phyloP scores from a whole-genome alignment of 2,329 filamentous ascomycete genomes.

The Botryosphaeria dothidea region DNA sequence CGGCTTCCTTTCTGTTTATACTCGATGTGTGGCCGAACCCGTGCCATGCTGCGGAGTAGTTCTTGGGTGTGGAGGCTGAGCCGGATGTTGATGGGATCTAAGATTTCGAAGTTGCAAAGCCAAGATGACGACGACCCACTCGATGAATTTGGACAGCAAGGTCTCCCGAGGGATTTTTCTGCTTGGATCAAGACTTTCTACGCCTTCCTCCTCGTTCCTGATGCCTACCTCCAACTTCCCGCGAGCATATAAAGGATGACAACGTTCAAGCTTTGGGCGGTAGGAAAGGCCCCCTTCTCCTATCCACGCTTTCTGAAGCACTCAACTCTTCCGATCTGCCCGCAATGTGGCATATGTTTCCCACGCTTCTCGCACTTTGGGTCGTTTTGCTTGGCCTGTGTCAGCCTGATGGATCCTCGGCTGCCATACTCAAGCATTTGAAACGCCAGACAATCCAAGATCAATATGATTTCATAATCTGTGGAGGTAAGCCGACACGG shows the following conservation, averaged over 20 bases:
- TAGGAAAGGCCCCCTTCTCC: too few relatives aligned
- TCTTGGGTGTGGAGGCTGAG: background rate
- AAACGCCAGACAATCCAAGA: conserved; percentile 18
- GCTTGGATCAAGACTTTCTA: background rate
- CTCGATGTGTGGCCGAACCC: too few relatives aligned
- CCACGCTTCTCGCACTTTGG: background rate
- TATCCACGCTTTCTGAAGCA: too few relatives aligned
- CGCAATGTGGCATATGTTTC: background rate
- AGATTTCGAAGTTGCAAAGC: background rate
- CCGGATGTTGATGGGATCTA: background rate
- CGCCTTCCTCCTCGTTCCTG: background rate
- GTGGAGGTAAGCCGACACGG: conserved; percentile 20
- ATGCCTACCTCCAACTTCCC: too few relatives aligned
- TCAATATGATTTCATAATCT: conserved; percentile 22
- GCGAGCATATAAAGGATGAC: too few relatives aligned
- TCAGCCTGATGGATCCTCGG: background rate
- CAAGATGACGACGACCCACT: background rate
- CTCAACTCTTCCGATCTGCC: too few relatives aligned
- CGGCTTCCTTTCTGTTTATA: too few relatives aligned
- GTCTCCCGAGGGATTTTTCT: background rate
- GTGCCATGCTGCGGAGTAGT: background rate
- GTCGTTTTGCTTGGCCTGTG: background rate
- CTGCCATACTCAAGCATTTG: background rate
- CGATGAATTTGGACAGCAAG: background rate
- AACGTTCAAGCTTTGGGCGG: too few relatives aligned